Evolutionary conservation across 108 stramenopile species (phyloP).

Genomic region (Mediolabrus comicus): DNA sequence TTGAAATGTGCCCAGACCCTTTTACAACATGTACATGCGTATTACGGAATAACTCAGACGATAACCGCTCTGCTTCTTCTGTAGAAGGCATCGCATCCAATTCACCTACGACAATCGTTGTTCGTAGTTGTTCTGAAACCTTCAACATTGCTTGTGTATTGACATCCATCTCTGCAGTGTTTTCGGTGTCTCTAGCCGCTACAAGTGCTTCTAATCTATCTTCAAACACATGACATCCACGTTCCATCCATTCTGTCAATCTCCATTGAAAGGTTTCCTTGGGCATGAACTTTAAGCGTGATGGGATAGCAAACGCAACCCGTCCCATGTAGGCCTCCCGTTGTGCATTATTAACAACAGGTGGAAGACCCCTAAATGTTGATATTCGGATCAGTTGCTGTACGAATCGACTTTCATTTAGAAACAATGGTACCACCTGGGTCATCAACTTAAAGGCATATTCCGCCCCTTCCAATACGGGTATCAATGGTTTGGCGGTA

Average conservation of each 20-base stretch:
- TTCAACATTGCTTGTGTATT: not conserved
- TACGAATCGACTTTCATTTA: constrained; percentile 57
- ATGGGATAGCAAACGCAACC: constrained; percentile 67
- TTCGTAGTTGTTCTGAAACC: constrained; percentile 36
- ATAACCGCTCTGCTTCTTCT: constrained; percentile 72
- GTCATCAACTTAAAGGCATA: constrained; percentile 56
- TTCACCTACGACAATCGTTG: constrained; percentile 79
- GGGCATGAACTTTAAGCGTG: constrained; percentile 66
- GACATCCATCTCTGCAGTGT: not conserved
- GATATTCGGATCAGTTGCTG: constrained; percentile 68
- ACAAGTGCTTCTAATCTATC: constrained; percentile 17
- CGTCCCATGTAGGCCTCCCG: constrained; percentile 88
- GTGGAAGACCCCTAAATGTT: constrained; percentile 63
- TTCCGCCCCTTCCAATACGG: constrained; percentile 20
- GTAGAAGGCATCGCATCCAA: constrained; percentile 76
- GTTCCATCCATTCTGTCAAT: constrained; percentile 66
- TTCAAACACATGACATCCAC: constrained; percentile 50
- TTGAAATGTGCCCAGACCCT: constrained; percentile 82
- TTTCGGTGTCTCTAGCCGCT: constrained; percentile 4
- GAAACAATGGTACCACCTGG: constrained; percentile 68
- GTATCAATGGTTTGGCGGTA: constrained; percentile 34
- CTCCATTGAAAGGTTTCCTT: constrained; percentile 74
- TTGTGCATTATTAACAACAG: constrained; percentile 62
- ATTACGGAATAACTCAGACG: constrained; percentile 34
- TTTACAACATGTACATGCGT: constrained; percentile 62